Evolutionary conservation across 1,284 basidiomycete genomes (phyloP).

Genomic region (Irpex sp.): DNA sequence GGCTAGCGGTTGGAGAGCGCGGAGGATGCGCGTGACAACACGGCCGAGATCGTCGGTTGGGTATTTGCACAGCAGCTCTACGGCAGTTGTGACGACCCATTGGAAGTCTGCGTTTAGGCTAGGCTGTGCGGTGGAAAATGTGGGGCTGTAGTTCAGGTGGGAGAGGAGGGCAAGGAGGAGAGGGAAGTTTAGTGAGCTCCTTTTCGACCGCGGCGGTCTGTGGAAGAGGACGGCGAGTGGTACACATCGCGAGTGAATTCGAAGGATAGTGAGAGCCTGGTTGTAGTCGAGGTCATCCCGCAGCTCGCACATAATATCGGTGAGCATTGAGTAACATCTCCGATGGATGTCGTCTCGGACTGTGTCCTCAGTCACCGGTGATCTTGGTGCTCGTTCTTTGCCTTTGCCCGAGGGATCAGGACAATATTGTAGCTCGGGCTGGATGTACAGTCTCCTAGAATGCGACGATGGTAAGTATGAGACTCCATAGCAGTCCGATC

Average conservation of each 20-base stretch:
- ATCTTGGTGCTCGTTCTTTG: background rate
- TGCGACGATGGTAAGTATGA: background rate
- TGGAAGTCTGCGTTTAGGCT: background rate
- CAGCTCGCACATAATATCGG: background rate
- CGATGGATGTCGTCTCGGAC: background rate
- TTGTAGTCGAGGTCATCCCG: background rate
- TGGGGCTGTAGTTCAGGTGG: constrained; percentile 1
- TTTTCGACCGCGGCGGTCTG: background rate
- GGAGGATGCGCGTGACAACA: background rate
- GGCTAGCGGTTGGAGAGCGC: background rate
- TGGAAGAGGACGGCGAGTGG: constrained; percentile 5
- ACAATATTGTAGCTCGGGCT: background rate
- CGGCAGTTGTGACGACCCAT: background rate
- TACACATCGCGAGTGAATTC: background rate
- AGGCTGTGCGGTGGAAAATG: background rate
- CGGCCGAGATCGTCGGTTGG: background rate
- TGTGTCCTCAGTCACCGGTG: background rate
- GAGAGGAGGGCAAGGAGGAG: background rate
- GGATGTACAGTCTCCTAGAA: background rate
- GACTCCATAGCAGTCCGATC: no score
- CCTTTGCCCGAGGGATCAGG: background rate
- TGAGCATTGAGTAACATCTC: background rate
- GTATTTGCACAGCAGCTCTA: background rate
- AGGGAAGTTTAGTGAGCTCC: background rate
- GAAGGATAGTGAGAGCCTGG: background rate